Percentiles rank a stretch among this genome's conserved stretches.
Evolutionary conservation across 192 early-diverging fungal genomes (phyloP).

Genomic region (Coemansia reversa): DNA sequence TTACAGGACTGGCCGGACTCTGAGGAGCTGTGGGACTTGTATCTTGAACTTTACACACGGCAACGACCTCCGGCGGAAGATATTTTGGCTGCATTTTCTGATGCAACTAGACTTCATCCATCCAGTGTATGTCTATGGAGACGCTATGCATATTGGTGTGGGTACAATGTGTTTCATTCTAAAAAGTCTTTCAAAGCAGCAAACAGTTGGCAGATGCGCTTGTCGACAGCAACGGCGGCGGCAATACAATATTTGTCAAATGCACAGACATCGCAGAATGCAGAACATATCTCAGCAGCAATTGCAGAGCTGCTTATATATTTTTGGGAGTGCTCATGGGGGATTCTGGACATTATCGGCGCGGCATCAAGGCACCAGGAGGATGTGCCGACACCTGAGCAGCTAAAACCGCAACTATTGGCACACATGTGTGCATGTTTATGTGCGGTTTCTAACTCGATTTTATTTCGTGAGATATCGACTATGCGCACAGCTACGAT

Average conservation of each 20-base stretch:
- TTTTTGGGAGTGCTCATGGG: slow-evolving; percentile 35
- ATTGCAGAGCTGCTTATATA: slow-evolving; percentile 22
- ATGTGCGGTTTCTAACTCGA: slow-evolving; percentile 7
- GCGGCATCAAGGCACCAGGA: neutral
- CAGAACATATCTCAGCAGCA: slow-evolving; percentile 21
- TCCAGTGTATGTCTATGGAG: slow-evolving; percentile 30
- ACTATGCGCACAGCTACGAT: neutral
- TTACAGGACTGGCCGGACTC: slow-evolving; percentile 26
- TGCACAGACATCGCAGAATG: neutral
- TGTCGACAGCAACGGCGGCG: slow-evolving; percentile 16
- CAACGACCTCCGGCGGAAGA: slow-evolving; percentile 19
- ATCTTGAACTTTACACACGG: slow-evolving; percentile 38
- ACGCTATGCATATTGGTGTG: slow-evolving; percentile 39
- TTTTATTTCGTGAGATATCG: slow-evolving; percentile 15
- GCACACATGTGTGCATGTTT: slow-evolving; percentile 28
- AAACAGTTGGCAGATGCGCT: slow-evolving; percentile 17
- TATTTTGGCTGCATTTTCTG: slow-evolving; percentile 28
- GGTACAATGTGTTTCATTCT: slow-evolving; percentile 17
- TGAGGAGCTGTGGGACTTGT: slow-evolving; percentile 45
- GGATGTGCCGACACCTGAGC: neutral
- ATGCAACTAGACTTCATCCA: slow-evolving; percentile 36
- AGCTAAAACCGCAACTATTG: slow-evolving; percentile 12
- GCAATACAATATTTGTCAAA: slow-evolving; percentile 21
- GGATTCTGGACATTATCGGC: neutral
- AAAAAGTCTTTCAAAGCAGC: neutral